phyloP scores from a whole-genome alignment of 805 yeast genomes.

The baker's yeast (Saccharomyces cerevisiae) region DNA sequence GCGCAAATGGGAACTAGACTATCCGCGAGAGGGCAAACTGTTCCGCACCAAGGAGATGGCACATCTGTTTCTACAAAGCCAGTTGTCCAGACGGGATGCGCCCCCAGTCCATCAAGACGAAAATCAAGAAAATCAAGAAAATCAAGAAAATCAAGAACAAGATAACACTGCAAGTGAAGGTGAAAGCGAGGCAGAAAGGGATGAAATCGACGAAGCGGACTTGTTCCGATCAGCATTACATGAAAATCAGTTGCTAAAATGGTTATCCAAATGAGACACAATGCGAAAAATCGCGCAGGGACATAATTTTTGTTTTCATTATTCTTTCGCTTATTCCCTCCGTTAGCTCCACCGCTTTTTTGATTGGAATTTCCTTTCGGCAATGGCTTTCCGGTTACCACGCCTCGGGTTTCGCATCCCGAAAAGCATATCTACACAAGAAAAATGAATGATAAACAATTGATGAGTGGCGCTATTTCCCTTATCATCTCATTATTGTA shows the following conservation, averaged over 20 bases:
- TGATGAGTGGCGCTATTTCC: conserved; percentile 1
- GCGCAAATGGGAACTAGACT: conserved; percentile 18
- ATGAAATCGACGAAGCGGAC: conserved; percentile 1
- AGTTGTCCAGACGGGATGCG: not conserved
- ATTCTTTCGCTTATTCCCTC: not conserved
- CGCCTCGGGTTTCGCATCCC: conserved; percentile 5
- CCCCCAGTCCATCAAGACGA: not conserved
- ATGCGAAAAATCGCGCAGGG: not conserved
- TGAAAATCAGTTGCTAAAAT: not conserved
- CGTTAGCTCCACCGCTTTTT: not conserved
- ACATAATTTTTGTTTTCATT: not conserved
- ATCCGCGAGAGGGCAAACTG: conserved; percentile 17
- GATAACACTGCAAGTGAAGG: not conserved
- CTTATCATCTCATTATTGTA: not conserved
- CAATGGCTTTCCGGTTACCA: conserved; percentile 1
- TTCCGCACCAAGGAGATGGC: conserved; percentile 15
- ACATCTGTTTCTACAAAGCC: not conserved
- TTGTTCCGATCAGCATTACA: not conserved
- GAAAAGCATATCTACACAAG: conserved; percentile 5
- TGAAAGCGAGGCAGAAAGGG: not conserved
- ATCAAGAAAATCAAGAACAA: not conserved
- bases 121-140: not conserved
- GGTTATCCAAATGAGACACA: not conserved
- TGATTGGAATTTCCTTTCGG: not conserved
- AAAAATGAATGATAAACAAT: not conserved